Evolutionary conservation across 495 filamentous ascomycete genomes (phyloP).

Genomic region (Mytilinidion resinicola): DNA sequence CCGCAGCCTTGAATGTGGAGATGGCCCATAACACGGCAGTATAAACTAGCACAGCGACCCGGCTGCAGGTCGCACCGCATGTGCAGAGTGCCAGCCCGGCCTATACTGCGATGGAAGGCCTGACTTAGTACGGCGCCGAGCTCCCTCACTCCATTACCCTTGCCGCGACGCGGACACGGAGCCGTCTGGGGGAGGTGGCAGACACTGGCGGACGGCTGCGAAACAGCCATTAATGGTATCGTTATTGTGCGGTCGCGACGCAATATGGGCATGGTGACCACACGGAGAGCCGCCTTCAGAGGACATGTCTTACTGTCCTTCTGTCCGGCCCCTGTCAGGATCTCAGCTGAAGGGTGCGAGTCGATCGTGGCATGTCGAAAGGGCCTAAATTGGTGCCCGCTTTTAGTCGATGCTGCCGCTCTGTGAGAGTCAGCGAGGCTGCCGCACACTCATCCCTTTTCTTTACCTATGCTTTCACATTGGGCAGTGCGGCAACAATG

Average conservation of each 20-base stretch:
- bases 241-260: too few relatives aligned
- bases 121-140: too few relatives aligned
- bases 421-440: constrained; percentile 10
- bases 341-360: not conserved
- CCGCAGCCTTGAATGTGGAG: constrained; percentile 11
- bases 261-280: not conserved
- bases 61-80: not conserved
- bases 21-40: not conserved
- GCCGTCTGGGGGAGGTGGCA: too few relatives aligned
- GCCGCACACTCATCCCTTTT: not conserved
- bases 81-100: too few relatives aligned
- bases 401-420: constrained; percentile 11
- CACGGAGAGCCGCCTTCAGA: not conserved
- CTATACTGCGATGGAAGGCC: not conserved
- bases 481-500: not conserved
- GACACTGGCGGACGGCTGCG: too few relatives aligned
- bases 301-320: constrained; percentile 8
- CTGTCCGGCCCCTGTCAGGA: constrained; percentile 4
- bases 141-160: not conserved
- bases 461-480: not conserved
- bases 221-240: too few relatives aligned
- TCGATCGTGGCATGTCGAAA: not conserved
- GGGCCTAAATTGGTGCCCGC: constrained; percentile 9
- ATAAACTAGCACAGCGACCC: not conserved
- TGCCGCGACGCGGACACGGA: not conserved